Conservation (phyloP, 495 filamentous ascomycete species). For the Sporormia fimetaria region DNA sequence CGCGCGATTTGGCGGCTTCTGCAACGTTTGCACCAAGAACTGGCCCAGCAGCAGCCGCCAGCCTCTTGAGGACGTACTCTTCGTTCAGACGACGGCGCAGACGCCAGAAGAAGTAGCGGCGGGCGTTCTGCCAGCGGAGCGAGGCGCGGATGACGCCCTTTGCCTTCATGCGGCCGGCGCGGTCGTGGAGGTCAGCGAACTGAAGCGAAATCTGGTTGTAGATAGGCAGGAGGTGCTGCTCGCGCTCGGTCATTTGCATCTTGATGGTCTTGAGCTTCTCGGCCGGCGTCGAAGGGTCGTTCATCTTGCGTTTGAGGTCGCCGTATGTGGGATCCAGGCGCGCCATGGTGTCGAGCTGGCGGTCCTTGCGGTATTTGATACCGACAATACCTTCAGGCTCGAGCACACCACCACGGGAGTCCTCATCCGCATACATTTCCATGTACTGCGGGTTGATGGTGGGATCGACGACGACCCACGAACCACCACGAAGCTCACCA, state of each 20-base stretch:
- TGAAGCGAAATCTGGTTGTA: constrained; percentile 89
- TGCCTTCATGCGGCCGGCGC: constrained; percentile 92
- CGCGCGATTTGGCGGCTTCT: constrained; percentile 38
- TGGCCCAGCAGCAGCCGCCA: constrained; percentile 44
- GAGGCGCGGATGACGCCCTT: constrained; percentile 83
- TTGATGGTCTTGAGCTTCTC: constrained; percentile 71
- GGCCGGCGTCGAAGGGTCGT: constrained; percentile 54
- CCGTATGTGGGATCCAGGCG: constrained; percentile 78
- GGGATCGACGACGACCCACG: constrained; percentile 97
- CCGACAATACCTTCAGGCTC: constrained; percentile 96
- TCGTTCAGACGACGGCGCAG: constrained; percentile 92
- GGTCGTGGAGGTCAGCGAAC: constrained; percentile 95
- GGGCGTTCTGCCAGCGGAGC: constrained; percentile 76
- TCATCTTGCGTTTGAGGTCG: constrained; percentile 63
- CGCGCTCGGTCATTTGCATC: constrained; percentile 73
- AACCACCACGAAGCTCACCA: constrained; percentile 95
- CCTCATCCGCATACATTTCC: constrained; percentile 99
- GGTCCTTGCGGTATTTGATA: constrained; percentile 96
- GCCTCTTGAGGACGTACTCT: constrained; percentile 85
- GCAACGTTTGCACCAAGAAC: constrained; percentile 30
- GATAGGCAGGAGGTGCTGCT: constrained; percentile 79
- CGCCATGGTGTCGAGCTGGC: constrained; percentile 96
- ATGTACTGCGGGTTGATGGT: constrained; percentile 93
- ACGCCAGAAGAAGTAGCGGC: constrained; percentile 99
- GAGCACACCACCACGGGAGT: constrained; percentile 89